These are phyloP conservation scores for Aspergillus wentii DNA, from an alignment of 495 filamentous ascomycete genomes.

Conservation along the genomic window DNA sequence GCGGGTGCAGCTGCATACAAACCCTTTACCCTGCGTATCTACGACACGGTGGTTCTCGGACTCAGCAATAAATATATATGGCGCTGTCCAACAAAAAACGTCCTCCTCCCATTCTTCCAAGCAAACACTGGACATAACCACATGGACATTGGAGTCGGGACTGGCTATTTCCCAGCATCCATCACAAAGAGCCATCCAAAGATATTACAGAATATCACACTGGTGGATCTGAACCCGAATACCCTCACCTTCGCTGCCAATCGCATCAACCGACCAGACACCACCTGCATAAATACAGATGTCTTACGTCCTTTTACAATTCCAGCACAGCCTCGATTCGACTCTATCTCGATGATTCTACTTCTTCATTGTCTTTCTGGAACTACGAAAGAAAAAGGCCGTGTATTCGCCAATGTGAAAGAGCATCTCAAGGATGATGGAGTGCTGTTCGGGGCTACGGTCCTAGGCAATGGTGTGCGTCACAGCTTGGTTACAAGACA, in stretches of 20 bases:
- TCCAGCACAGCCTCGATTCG: background rate
- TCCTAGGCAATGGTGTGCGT: conserved; percentile 19
- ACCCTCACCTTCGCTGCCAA: background rate
- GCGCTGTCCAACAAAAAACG: conserved; percentile 21
- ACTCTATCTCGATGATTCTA: conserved; percentile 35
- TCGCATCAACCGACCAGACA: background rate
- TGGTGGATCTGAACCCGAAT: background rate
- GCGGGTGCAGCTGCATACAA: conserved; percentile 8
- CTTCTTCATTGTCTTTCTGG: conserved; percentile 34
- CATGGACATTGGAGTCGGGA: conserved; percentile 36
- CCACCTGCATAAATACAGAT: background rate
- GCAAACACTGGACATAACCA: conserved; percentile 23
- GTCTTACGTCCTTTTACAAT: background rate
- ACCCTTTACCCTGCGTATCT: conserved; percentile 17
- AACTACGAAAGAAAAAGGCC: conserved; percentile 12
- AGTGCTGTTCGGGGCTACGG: conserved; percentile 25
- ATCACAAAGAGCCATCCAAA: background rate
- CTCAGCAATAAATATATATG: conserved; percentile 26
- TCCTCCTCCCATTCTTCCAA: conserved; percentile 33
- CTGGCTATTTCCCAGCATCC: conserved; percentile 24
- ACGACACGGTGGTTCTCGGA: conserved; percentile 28
- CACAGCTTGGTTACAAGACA: conserved; percentile 2
- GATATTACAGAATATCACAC: background rate
- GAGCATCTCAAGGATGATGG: conserved; percentile 21
- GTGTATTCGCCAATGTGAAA: conserved; percentile 18